Evolutionary conservation across 139 green algal genomes (phyloP).

Genomic region (Chlorella vulgaris): DNA sequence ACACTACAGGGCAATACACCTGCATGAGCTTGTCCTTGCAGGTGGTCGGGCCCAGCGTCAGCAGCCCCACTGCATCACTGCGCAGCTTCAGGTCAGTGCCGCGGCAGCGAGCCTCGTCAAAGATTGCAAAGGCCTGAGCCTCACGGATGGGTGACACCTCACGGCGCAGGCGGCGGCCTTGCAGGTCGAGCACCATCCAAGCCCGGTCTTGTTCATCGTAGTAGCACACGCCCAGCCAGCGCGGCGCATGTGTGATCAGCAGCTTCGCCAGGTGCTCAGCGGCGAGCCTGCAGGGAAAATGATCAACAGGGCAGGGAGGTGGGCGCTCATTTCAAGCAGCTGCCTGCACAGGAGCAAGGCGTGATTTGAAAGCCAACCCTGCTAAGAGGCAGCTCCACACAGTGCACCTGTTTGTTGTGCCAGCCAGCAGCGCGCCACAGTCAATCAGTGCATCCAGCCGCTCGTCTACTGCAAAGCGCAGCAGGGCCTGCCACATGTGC

Average conservation of each 20-base stretch:
- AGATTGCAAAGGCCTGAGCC: conserved; percentile 53
- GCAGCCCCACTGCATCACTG: conserved; percentile 53
- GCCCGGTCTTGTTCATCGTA: conserved; percentile 24
- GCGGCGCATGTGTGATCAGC: not conserved
- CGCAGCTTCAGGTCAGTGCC: conserved; percentile 50
- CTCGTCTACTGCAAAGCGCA: conserved; percentile 43
- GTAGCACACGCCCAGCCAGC: conserved; percentile 53
- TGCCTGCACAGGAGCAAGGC: too few species aligned
- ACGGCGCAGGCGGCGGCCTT: conserved; percentile 32
- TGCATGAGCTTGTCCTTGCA: conserved; percentile 75
- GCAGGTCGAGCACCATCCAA: conserved; percentile 46
- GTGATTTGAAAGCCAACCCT: too few species aligned
- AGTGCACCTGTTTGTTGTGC: conserved; percentile 50
- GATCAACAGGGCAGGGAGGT: too few species aligned
- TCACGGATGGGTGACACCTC: conserved; percentile 47
- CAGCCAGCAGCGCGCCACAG: conserved; percentile 63
- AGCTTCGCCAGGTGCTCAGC: not conserved
- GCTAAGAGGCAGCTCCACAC: too few species aligned
- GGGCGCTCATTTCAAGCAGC: too few species aligned
- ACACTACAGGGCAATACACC: conserved; percentile 14
- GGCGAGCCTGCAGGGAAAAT: not conserved
- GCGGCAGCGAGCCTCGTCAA: conserved; percentile 62
- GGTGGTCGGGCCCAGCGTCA: conserved; percentile 59
- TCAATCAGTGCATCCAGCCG: conserved; percentile 58
- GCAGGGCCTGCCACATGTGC: conserved; percentile 46